These are phyloP conservation scores for Emmonsiellopsis sp. DNA, from an alignment of 2,329 filamentous ascomycete species.

Conservation along the genomic window DNA sequence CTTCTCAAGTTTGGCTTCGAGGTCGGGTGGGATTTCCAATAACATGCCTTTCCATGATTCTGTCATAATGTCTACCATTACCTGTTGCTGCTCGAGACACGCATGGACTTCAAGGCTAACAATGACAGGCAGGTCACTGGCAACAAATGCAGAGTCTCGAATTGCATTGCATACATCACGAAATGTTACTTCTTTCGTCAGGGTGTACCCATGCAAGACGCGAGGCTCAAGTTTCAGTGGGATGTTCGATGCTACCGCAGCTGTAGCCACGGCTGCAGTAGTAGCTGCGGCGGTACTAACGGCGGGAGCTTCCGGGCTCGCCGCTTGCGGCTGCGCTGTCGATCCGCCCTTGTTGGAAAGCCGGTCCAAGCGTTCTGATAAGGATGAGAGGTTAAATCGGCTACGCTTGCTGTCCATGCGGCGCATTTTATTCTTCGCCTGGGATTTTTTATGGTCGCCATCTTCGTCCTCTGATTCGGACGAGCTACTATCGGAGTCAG, in stretches of 20 bases:
- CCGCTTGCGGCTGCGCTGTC: not conserved
- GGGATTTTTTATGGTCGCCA: not conserved
- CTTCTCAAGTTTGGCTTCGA: constrained; percentile 38
- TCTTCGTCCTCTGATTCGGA: constrained; percentile 13
- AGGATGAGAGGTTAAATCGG: constrained; percentile 9
- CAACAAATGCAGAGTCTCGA: constrained; percentile 65
- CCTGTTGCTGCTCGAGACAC: constrained; percentile 68
- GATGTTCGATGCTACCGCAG: not conserved
- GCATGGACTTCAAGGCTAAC: constrained; percentile 90
- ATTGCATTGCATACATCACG: constrained; percentile 77
- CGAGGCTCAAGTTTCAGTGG: constrained; percentile 52
- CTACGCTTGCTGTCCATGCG: constrained; percentile 16
- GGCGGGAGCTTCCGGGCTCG: not conserved
- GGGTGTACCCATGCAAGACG: constrained; percentile 77
- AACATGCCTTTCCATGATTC: constrained; percentile 73
- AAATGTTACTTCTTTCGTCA: constrained; percentile 79
- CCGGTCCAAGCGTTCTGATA: constrained; percentile 10
- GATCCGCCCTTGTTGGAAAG: not conserved
- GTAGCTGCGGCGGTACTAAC: constrained; percentile 18
- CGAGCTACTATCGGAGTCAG: constrained; percentile 27
- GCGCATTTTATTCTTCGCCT: constrained; percentile 15
- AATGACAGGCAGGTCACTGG: constrained; percentile 71
- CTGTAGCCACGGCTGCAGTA: constrained; percentile 12
- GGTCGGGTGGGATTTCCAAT: constrained; percentile 54
- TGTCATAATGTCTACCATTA: constrained; percentile 91